These are phyloP conservation scores for Coniella lustricola DNA, from an alignment of 2,329 filamentous ascomycete species.

Conservation along the genomic window DNA sequence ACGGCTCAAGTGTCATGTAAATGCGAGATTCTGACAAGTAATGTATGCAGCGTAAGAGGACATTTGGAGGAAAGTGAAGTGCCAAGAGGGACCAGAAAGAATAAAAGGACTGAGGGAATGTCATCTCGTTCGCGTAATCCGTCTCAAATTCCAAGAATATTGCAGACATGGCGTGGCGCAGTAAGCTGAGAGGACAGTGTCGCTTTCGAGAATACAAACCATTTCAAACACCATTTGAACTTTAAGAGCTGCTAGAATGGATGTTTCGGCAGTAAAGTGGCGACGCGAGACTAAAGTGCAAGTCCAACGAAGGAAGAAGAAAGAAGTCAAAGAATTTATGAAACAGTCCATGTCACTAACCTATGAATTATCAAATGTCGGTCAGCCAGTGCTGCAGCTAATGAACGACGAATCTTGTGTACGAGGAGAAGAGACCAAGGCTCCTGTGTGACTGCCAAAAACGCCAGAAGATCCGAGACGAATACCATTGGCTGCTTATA, in stretches of 20 bases:
- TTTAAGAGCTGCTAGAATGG: no score
- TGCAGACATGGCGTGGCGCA: no score
- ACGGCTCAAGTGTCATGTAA: no score
- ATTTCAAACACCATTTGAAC: no score
- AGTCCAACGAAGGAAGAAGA: conserved; percentile 13
- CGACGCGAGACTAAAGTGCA: conserved; percentile 5
- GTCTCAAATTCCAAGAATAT: no score
- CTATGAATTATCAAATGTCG: conserved; percentile 13
- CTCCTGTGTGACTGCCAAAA: conserved; percentile 9
- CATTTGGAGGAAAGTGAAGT: no score
- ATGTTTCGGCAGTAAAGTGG: conserved; percentile 14
- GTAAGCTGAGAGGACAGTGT: no score
- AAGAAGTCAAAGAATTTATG: conserved; percentile 11
- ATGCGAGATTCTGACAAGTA: no score
- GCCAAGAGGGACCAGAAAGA: not conserved
- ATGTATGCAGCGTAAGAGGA: no score
- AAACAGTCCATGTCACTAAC: conserved; percentile 15
- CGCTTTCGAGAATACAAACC: not conserved
- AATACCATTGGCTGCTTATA: conserved; percentile 7
- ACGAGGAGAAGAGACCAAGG: conserved; percentile 1
- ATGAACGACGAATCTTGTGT: not conserved
- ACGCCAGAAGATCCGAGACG: conserved; percentile 6
- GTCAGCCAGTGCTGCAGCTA: conserved; percentile 16
- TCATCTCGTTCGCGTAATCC: no score
- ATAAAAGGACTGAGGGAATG: not conserved